Evolutionary conservation across 768 basidiomycete species (phyloP).

Genomic region (button mushroom (Agaricus bisporus)): DNA sequence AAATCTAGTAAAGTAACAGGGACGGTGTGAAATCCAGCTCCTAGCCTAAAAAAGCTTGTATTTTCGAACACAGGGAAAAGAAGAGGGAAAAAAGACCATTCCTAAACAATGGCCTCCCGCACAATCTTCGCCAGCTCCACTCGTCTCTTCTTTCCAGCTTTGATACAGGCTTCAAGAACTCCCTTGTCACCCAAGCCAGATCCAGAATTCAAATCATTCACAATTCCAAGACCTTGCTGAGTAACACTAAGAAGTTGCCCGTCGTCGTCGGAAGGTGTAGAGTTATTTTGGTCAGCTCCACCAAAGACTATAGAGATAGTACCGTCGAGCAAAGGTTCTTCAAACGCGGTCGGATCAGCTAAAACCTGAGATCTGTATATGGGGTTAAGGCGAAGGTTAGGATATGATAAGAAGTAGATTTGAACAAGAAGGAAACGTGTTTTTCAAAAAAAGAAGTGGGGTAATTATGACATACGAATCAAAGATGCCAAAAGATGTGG

Average conservation of each 20-base stretch:
- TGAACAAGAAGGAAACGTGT: not conserved
- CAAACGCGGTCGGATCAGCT: conserved; percentile 85
- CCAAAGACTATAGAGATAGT: conserved; percentile 59
- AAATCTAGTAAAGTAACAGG: too few relatives aligned
- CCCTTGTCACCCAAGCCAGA: conserved; percentile 22
- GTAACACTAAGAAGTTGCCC: conserved; percentile 39
- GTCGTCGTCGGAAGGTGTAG: conserved; percentile 15
- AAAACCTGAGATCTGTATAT: conserved; percentile 53
- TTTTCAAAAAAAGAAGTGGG: conserved; percentile 4
- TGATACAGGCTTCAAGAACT: conserved; percentile 32
- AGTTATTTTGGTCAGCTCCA: conserved; percentile 14
- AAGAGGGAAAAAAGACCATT: not conserved
- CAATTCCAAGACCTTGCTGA: conserved; percentile 46
- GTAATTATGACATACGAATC: conserved; percentile 47
- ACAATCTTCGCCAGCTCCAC: conserved; percentile 4
- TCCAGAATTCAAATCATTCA: conserved; percentile 7
- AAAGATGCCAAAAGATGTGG: conserved; percentile 76
- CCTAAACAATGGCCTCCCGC: not conserved
- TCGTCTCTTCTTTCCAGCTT: conserved; percentile 23
- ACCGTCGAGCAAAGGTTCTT: conserved; percentile 79
- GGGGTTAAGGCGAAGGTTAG: not conserved
- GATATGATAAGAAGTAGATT: too few relatives aligned
- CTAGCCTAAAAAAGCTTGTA: too few relatives aligned
- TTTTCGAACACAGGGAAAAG: too few relatives aligned
- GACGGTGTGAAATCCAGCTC: too few relatives aligned